These are phyloP conservation scores for Helicocarpus griseus DNA, from an alignment of 2,329 filamentous ascomycete species.

Conservation along the genomic window DNA sequence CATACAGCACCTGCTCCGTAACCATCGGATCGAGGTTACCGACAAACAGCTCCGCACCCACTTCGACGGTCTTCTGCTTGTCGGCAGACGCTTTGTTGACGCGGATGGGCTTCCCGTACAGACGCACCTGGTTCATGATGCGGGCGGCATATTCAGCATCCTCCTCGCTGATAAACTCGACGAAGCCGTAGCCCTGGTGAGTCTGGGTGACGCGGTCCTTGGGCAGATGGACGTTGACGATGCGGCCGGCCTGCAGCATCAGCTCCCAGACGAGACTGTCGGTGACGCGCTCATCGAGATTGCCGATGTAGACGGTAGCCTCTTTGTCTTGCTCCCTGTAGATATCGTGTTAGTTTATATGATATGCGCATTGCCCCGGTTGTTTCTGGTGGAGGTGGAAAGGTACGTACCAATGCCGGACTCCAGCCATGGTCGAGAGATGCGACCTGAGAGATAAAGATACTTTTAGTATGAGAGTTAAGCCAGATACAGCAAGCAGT, in stretches of 20 bases:
- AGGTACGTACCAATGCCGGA: conserved; percentile 66
- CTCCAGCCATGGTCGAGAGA: conserved; percentile 48
- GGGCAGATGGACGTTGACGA: conserved; percentile 95
- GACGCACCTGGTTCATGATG: conserved; percentile 89
- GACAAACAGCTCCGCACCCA: conserved; percentile 93
- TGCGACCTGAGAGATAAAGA: not conserved
- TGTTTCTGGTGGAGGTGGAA: too few species aligned
- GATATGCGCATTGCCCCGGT: conserved; percentile 5
- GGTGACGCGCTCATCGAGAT: conserved; percentile 91
- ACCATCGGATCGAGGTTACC: conserved; percentile 92
- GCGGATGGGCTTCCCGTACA: conserved; percentile 89
- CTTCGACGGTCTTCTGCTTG: conserved; percentile 86
- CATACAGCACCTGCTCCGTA: conserved; percentile 90
- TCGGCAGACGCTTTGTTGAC: conserved; percentile 93
- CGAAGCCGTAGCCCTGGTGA: conserved; percentile 97
- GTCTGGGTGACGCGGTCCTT: conserved; percentile 96
- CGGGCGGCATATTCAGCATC: conserved; percentile 95
- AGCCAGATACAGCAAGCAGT: not conserved
- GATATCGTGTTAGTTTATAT: conserved; percentile 17
- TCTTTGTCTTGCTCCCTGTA: conserved; percentile 95
- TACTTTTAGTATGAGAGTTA: not conserved
- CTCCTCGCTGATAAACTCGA: conserved; percentile 91
- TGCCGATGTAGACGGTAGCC: conserved; percentile 94
- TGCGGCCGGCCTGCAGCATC: conserved; percentile 94
- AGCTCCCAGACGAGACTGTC: conserved; percentile 92